Evolutionary conservation across 129 eudicot species (phyloP), one percentile per base, ranked within the genome.

Genomic region (Chrysanthemum makinoi): DNA sequence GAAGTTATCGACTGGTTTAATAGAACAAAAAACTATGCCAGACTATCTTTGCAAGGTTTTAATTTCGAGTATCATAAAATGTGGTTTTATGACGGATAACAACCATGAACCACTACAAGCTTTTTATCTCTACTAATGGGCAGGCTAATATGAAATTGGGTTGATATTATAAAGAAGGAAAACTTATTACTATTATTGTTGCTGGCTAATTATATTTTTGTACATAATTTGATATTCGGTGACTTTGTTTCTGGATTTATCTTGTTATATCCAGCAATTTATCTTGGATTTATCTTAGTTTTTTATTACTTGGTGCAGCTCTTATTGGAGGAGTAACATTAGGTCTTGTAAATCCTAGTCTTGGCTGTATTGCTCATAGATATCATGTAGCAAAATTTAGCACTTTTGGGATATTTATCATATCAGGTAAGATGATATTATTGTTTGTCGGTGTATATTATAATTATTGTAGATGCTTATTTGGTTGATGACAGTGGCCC

Each of bases 301-400:
- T 64, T 60, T 62, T 71, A 76, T 67, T 18, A 77, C 10, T n/a
- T 54, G 54, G 11, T 80, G 82, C 91, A 92, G 98, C 96, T 85
- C 98, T 93, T 80, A 68, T 89, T 16, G 68, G 91, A 62, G 98
- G 95, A 75, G 96, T 93, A 74, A 77, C 76, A 69, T 65, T 83
- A 51, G 98, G 98, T 44, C 86, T 93, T 82, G 82, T 76, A 64
- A 89, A 89, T 85, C 95, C 96, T 68, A 82, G 63, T 62, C 86
- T 84, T 51, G 98, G 98, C 43, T 83, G 91, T 82, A 79, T 89
- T 33, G 98, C 98, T 78, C 91, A 87, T 78, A 76, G 43, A 62
- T 89, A 77, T 62, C 75, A 80, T 73, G 55, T 93, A 49, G 80
- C 98, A 63, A 93, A 89, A 72, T 65, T 83, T 64, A 87, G 98